Base-by-base conservation (phyloP, 176 grass and related monocot genomes). In the Aegilops tauschii region DNA sequence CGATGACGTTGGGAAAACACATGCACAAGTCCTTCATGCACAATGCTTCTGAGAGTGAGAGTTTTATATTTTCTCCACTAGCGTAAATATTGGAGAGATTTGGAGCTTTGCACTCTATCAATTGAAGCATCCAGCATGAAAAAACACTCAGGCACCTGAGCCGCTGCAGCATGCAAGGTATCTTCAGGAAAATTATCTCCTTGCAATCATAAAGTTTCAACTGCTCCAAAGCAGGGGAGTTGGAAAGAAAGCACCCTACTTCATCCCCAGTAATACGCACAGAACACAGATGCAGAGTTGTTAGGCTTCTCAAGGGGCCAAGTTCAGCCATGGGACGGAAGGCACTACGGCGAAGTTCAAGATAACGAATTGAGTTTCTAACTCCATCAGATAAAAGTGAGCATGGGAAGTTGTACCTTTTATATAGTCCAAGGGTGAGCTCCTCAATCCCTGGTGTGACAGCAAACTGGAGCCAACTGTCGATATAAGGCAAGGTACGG, bases 391-490 rank as follows among this genome's bases (percentile, higher is more conserved):
- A 83, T n/a, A 83, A 42, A 73, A 83, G 34, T 2, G 35, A 83
- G 59, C 50, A 20, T 11, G 34, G 52, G 52, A 83, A 83, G 81
- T 83, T 83, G 25, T 62, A 83, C 29, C 62, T 54, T 42, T 69
- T 18, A 12, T 52, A 61, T 14, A 73, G 10, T n/a, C 20, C 52
- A 35, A 83, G 20, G 14, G 34, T 25, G 17, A 83, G 50, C 25
- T 83, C 69, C 42, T 73, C 34, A 3, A 83, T 73, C 23, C 81
- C 81, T 61, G 68, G 52, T 61, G 72, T 83, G 16, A 83, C 25
- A 73, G 23, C 35, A 82, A 16, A 16, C 25, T 6, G 3, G 23
- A 82, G 8, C 66, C 80, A 77, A 35, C 17, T 85, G 32, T 39
- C 31, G 0, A 78, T 61, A 36, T 61, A 62, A 62, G 56, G 29